A percentile compares a stretch with the other conserved stretches of the same genome.
These are phyloP conservation scores for Apiospora arundinis DNA, from an alignment of 2,329 filamentous ascomycete genomes.

Conservation along the genomic window DNA sequence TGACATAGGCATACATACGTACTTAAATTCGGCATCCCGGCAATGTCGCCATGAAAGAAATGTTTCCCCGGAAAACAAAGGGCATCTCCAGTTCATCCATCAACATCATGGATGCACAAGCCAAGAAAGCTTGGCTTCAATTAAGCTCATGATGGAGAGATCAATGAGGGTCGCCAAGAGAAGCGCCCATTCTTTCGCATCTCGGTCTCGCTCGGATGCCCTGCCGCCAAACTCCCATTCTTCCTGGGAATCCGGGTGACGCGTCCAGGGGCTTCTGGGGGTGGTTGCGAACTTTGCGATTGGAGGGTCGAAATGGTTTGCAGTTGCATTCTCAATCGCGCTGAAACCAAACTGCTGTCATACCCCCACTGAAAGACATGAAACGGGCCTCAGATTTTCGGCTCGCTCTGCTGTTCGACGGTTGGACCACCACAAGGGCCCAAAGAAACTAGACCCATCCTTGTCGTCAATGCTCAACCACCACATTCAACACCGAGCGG, in stretches of 20 bases:
- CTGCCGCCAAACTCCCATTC: not conserved
- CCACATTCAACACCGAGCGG: not conserved
- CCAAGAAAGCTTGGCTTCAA: constrained; percentile 16
- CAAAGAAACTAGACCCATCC: not conserved
- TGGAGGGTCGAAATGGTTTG: not conserved
- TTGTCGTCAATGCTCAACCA: not conserved
- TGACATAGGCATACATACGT: not conserved
- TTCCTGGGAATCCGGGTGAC: not conserved
- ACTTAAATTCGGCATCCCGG: not conserved
- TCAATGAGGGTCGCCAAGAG: constrained; percentile 1
- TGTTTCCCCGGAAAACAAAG: not conserved
- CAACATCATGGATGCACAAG: not conserved
- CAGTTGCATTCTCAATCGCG: not conserved
- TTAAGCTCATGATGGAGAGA: constrained; percentile 12
- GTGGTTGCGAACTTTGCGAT: constrained; percentile 12
- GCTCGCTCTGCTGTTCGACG: not conserved
- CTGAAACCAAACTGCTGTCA: constrained; percentile 18
- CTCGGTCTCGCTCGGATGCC: not conserved
- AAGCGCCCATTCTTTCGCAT: not conserved
- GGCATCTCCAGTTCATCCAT: not conserved
- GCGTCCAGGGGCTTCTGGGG: not conserved
- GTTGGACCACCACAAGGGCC: not conserved
- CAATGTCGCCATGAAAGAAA: not conserved
- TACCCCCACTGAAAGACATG: not conserved
- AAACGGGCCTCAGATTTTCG: constrained; percentile 6